Conservation (phyloP, 768 basidiomycete species). For the Agrocybe praecox region DNA sequence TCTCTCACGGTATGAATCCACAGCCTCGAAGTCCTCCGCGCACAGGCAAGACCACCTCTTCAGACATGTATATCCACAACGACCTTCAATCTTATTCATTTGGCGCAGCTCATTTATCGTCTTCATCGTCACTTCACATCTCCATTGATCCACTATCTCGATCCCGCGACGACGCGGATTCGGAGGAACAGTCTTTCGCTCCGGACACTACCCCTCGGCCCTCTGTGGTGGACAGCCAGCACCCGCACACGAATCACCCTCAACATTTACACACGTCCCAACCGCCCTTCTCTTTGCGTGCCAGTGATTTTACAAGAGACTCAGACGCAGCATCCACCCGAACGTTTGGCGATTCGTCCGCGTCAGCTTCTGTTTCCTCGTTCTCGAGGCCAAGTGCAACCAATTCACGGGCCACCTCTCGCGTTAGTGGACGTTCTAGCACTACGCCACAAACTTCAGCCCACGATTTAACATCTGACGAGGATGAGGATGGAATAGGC, state of each 20-base stretch:
- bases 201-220: slow-evolving; percentile 55
- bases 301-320: slow-evolving; percentile 9
- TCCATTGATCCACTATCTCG: slow-evolving; percentile 40
- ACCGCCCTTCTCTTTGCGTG: neutral
- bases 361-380: slow-evolving; percentile 48
- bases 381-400: slow-evolving; percentile 34
- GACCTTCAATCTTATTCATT: slow-evolving; percentile 50
- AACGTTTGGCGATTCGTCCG: slow-evolving; percentile 50
- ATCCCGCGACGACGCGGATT: slow-evolving; percentile 32
- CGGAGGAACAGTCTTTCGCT: slow-evolving; percentile 34
- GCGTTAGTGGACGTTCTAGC: slow-evolving; percentile 28
- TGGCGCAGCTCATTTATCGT: slow-evolving; percentile 38
- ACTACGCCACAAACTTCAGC: slow-evolving; percentile 36
- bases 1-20: slow-evolving; percentile 4
- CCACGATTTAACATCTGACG: slow-evolving; percentile 35
- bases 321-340: slow-evolving; percentile 48
- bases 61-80: slow-evolving; percentile 44
- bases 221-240: slow-evolving; percentile 40
- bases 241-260: slow-evolving; percentile 33
- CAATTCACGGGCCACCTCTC: slow-evolving; percentile 22
- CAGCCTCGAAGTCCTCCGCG: slow-evolving; percentile 16
- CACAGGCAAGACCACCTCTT: slow-evolving; percentile 14
- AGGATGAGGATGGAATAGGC: slow-evolving; percentile 35
- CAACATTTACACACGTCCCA: slow-evolving; percentile 14
- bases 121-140: slow-evolving; percentile 27